Percentiles rank a stretch among this genome's conserved stretches.
Evolutionary conservation across 2,329 filamentous ascomycete species (phyloP).

Genomic region (Monilinia vaccinii-corymbosi): DNA sequence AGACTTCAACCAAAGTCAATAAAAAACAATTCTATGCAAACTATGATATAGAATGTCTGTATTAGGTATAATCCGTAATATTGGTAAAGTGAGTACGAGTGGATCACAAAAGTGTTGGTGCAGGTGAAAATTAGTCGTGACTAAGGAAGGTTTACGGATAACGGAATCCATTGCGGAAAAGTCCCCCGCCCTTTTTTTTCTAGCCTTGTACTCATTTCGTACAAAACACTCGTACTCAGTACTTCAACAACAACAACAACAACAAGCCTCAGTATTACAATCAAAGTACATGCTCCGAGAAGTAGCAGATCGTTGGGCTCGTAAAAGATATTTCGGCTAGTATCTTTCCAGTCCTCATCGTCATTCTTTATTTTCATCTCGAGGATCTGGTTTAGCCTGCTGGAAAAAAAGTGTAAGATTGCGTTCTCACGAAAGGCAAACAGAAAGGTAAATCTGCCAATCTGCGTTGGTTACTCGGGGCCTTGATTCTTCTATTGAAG

Average conservation of each 20-base stretch:
- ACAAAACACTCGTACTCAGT: no score
- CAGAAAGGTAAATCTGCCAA: not conserved
- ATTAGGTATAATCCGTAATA: no score
- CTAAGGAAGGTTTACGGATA: no score
- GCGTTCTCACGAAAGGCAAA: conserved; percentile 2
- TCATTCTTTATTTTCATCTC: conserved; percentile 4
- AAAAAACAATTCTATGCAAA: no score
- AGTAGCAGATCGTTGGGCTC: conserved; percentile 41
- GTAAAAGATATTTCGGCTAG: conserved; percentile 37
- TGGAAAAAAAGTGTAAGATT: not conserved
- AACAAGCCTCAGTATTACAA: not conserved
- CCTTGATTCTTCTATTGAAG: not conserved
- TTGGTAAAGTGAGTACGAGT: not conserved
- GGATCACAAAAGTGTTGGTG: not conserved
- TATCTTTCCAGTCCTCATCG: conserved; percentile 5
- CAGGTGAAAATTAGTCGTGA: not conserved
- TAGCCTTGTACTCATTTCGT: not conserved
- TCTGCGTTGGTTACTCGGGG: not conserved
- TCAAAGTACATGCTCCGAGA: conserved; percentile 42
- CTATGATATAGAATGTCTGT: no score
- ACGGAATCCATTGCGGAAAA: no score
- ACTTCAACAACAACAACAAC: not conserved
- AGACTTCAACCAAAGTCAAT: not conserved
- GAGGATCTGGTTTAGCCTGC: not conserved
- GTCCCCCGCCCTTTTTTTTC: not conserved